These are phyloP conservation scores for Escallonia herrerae DNA, from an alignment of 129 eudicot species.

Conservation along the genomic window DNA sequence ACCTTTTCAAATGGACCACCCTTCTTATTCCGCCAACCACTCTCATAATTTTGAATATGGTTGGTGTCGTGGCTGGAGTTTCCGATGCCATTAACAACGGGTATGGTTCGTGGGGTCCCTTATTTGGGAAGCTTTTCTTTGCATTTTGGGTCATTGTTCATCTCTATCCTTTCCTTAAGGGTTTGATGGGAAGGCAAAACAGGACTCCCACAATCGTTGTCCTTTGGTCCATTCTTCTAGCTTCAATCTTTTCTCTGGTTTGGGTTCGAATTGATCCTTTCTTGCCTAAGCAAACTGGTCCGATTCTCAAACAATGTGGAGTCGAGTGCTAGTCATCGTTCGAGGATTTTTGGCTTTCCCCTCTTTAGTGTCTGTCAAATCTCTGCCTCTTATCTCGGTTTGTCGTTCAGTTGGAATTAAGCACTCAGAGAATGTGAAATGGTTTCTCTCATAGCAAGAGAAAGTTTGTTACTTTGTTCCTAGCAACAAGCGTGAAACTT, in stretches of 20 bases:
- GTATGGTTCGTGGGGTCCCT: constrained; percentile 94
- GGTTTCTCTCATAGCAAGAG: background rate
- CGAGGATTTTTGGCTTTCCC: constrained; percentile 1
- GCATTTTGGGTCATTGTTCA: constrained; percentile 95
- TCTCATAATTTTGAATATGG: constrained; percentile 83
- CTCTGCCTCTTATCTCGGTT: constrained; percentile 4
- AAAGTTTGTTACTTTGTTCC: background rate
- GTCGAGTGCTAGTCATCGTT: constrained; percentile 62
- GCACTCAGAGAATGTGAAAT: constrained; percentile 12
- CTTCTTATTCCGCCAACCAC: constrained; percentile 96
- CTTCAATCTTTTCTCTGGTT: constrained; percentile 91
- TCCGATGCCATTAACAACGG: constrained; percentile 96
- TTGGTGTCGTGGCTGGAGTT: constrained; percentile 93
- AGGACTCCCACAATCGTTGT: constrained; percentile 95
- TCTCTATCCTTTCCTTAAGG: constrained; percentile 90
- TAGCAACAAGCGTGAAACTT: constrained; percentile 1
- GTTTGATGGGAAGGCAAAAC: constrained; percentile 97
- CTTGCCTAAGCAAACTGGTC: constrained; percentile 94
- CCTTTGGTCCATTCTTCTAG: constrained; percentile 88
- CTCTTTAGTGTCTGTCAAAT: constrained; percentile 18
- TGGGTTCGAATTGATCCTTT: constrained; percentile 99
- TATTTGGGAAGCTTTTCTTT: constrained; percentile 84
- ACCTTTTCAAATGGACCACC: constrained; percentile 97
- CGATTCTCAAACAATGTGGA: constrained; percentile 90
- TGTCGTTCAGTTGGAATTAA: constrained; percentile 12